Percentiles rank a stretch among this genome's conserved stretches.
phyloP scores from a whole-genome alignment of 129 eudicot species.

The Flaveria bidentis region DNA sequence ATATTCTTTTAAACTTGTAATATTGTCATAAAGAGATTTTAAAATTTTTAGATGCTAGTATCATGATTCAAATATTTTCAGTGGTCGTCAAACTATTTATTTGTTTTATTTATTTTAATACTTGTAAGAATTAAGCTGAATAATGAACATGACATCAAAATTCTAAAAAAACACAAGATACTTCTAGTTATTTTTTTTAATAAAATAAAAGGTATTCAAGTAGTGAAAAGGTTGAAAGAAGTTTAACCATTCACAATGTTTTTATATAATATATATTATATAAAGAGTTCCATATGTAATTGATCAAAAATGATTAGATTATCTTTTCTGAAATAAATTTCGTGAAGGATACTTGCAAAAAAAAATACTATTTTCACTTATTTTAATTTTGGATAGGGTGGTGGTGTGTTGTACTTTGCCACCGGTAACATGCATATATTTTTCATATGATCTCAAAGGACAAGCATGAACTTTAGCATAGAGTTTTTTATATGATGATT shows the following conservation, averaged over 20 bases:
- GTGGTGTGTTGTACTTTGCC: slow-evolving; percentile 3
- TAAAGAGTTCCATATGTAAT: neutral
- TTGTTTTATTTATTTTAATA: no score
- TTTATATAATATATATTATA: neutral
- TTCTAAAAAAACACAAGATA: no score
- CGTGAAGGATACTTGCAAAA: neutral
- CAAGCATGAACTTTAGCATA: slow-evolving; percentile 30
- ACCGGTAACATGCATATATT: slow-evolving; percentile 17
- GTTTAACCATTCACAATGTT: neutral
- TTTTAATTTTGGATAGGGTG: neutral
- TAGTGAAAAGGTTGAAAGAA: neutral
- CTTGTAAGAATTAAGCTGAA: neutral
- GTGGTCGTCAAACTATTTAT: no score
- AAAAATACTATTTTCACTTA: neutral
- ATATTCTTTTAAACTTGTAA: no score
- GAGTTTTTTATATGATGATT: slow-evolving; percentile 18
- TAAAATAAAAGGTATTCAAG: neutral
- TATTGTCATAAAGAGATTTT: no score
- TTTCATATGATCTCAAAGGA: slow-evolving; percentile 25
- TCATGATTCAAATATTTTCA: no score
- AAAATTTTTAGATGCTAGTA: no score
- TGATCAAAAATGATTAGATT: neutral
- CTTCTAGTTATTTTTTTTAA: neutral
- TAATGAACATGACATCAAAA: neutral
- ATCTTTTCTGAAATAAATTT: neutral